A percentile compares a stretch with the other conserved stretches of the same genome.
These are phyloP conservation scores for Lachnellula occidentalis DNA, from an alignment of 2,329 filamentous ascomycete species.

Conservation along the genomic window DNA sequence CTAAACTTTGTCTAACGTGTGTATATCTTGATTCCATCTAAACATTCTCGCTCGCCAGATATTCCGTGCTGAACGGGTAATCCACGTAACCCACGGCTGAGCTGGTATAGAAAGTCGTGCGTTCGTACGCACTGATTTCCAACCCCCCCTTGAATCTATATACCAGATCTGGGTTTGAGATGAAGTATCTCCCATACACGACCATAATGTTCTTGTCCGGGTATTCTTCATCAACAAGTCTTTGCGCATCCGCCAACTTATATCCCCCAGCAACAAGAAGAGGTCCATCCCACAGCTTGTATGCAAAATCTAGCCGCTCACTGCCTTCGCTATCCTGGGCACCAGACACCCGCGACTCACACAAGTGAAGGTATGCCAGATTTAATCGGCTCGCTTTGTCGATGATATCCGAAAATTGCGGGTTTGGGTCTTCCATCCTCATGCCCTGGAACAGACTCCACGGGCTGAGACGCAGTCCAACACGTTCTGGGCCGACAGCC, in stretches of 20 bases:
- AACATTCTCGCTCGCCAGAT: not conserved
- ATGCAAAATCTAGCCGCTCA: conserved; percentile 11
- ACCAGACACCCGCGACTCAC: conserved; percentile 46
- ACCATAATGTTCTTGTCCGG: conserved; percentile 13
- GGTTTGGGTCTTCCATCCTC: conserved; percentile 39
- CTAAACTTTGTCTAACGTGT: conserved; percentile 1
- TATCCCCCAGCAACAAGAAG: conserved; percentile 18
- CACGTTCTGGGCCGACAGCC: conserved; percentile 35
- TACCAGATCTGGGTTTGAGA: conserved; percentile 39
- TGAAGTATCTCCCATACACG: conserved; percentile 33
- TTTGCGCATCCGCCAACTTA: conserved; percentile 26
- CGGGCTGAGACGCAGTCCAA: conserved; percentile 53
- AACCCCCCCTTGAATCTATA: conserved; percentile 12
- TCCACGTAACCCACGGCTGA: conserved; percentile 1
- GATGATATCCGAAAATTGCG: conserved; percentile 42
- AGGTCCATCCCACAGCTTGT: conserved; percentile 12
- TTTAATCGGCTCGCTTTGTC: conserved; percentile 33
- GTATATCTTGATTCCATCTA: not conserved
- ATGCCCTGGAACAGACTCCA: conserved; percentile 50
- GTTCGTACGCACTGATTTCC: conserved; percentile 9
- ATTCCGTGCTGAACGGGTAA: conserved; percentile 4
- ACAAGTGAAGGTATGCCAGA: conserved; percentile 49
- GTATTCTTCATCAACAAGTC: conserved; percentile 31
- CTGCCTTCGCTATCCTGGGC: conserved; percentile 48
- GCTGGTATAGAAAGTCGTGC: conserved; percentile 15